A percentile compares a stretch with the other conserved stretches of the same genome.
Evolutionary conservation across 1,139 yeast genomes (phyloP).

Genomic region (Yarrowia galli): DNA sequence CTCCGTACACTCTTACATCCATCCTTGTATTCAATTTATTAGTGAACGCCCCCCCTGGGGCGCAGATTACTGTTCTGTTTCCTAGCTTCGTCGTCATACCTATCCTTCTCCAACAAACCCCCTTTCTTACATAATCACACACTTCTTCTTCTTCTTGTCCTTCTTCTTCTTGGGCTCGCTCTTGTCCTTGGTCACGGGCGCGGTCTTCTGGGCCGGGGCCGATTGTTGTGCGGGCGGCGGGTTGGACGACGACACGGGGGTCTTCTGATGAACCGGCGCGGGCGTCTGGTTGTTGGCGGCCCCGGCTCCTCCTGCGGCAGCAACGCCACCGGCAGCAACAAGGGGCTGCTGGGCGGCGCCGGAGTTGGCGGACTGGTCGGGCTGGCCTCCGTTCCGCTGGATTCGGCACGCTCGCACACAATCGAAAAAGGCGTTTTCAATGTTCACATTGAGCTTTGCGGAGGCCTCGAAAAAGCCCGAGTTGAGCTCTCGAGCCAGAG

Average conservation of each 20-base stretch:
- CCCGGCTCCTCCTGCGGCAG: slow-evolving; percentile 8
- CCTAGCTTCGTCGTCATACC: background rate
- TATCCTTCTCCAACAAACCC: background rate
- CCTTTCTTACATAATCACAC: slow-evolving; percentile 23
- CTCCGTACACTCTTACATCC: too few species aligned
- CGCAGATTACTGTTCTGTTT: slow-evolving; percentile 14
- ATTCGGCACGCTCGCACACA: slow-evolving; percentile 81
- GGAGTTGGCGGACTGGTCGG: slow-evolving; percentile 13
- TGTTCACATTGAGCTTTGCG: slow-evolving; percentile 89
- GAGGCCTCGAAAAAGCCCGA: slow-evolving; percentile 90
- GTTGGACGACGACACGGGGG: background rate
- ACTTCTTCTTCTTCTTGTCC: slow-evolving; percentile 38
- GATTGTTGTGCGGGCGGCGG: slow-evolving; percentile 31
- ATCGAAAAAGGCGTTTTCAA: slow-evolving; percentile 87
- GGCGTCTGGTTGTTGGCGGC: slow-evolving; percentile 9
- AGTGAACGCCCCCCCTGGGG: slow-evolving; percentile 33
- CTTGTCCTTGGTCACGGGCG: slow-evolving; percentile 27
- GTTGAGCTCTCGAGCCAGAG: slow-evolving; percentile 69
- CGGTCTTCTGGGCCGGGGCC: slow-evolving; percentile 29
- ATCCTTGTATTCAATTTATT: slow-evolving; percentile 17
- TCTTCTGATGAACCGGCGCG: slow-evolving; percentile 12
- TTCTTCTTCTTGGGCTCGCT: slow-evolving; percentile 37
- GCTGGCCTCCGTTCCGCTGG: slow-evolving; percentile 43
- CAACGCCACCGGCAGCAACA: slow-evolving; percentile 11
- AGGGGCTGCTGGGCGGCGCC: slow-evolving; percentile 16